phyloP scores from a whole-genome alignment of 116 monocot species.

The Dioscorea cayenensis region DNA sequence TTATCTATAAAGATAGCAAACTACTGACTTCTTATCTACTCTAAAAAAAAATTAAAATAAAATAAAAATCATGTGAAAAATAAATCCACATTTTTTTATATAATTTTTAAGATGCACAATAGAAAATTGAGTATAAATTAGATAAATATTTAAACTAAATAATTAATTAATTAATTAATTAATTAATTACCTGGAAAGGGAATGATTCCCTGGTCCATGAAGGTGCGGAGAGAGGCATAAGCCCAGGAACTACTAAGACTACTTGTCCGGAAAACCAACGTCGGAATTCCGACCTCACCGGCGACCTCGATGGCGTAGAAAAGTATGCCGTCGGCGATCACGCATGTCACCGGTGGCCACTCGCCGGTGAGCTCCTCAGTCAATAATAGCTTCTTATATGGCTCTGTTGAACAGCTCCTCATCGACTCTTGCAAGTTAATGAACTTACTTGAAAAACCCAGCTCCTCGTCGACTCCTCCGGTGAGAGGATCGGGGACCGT shows the following conservation, averaged over 20 bases:
- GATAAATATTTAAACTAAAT: too few species aligned
- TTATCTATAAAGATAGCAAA: too few species aligned
- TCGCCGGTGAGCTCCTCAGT: neutral
- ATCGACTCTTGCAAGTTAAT: slow-evolving; percentile 18
- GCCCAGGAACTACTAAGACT: slow-evolving; percentile 37
- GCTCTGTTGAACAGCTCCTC: neutral
- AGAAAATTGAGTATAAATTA: too few species aligned
- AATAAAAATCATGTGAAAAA: too few species aligned
- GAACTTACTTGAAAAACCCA: slow-evolving; percentile 6
- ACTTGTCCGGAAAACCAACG: slow-evolving; percentile 33
- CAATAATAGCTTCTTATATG: slow-evolving; percentile 21
- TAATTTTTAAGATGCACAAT: too few species aligned
- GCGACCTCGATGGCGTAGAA: slow-evolving; percentile 24
- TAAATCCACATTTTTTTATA: too few species aligned
- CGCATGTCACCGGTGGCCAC: slow-evolving; percentile 41
- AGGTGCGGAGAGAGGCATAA: slow-evolving; percentile 19
- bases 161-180: too few species aligned
- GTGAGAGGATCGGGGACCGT: slow-evolving; percentile 53
- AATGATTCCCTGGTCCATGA: slow-evolving; percentile 23
- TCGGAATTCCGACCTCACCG: slow-evolving; percentile 34
- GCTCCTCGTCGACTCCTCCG: slow-evolving; percentile 2
- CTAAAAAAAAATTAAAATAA: too few species aligned
- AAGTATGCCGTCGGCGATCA: slow-evolving; percentile 41
- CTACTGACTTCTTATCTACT: too few species aligned
- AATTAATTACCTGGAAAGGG: slow-evolving; percentile 18